Base-by-base conservation (phyloP, 129 eudicot species). In the Artemisia annua region DNA sequence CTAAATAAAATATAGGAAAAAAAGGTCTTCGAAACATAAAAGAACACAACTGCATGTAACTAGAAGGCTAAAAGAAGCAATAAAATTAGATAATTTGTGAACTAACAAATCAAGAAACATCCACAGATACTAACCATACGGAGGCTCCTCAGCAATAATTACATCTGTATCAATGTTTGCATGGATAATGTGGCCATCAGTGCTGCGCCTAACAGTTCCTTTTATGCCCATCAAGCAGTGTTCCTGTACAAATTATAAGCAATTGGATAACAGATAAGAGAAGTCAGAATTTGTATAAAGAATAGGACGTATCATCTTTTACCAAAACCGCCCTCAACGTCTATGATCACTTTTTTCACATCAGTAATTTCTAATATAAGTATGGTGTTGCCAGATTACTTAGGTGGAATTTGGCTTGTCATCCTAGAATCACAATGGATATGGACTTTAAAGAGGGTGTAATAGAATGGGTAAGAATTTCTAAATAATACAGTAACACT, bases 91-190 rank as follows among this genome's bases (percentile, higher is more conserved):
- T 26, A 17, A 11, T 17, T 70, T 18, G 20, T 70, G 66, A 70
- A 35, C 55, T 52, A 11, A 32, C 5, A 54, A 70, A 55, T 17
- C 43, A 55, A 22, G 14, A 58, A 50, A 51, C 24, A 18, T 19
- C 14, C 19, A 48, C 5, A 56, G 48, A 69, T n/a, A 52, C 90
- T 67, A 77, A 94, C 99, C 99, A 75, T 94, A 94, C 77, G 99
- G 91, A 68, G 99, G 97, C 83, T 94, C 99, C 84, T 94, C 99
- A 0, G 97, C 99, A 55, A 94, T 94, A 56, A 94, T 94, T 35
- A 94, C 99, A 78, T 94, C 99, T 15, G 99, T 94, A 78, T 94
- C 99, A 55, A 94, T 94, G 69, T 94, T 94, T 74, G 99, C 99
- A 84, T 94, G 99, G 43, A 94, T 94, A 79, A 94, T 94, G 78